Conservation (phyloP, 2,329 filamentous ascomycete genomes). For the Verticillium nubilum region DNA sequence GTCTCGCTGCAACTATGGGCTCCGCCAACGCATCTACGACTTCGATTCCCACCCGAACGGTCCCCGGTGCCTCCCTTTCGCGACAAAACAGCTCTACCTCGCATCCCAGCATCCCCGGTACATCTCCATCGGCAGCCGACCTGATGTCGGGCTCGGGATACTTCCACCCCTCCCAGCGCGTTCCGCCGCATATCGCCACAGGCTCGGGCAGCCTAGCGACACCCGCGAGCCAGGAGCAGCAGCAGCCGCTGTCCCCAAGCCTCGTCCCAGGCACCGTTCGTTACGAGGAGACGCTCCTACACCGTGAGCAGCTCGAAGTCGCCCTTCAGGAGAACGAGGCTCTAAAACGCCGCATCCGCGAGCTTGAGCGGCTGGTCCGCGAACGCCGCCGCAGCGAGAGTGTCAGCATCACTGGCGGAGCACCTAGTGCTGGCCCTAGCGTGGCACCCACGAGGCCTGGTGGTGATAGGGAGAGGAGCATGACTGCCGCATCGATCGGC, state of each 20-base stretch:
- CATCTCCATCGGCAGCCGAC: constrained; percentile 33
- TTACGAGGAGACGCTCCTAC: constrained; percentile 58
- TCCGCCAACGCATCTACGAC: constrained; percentile 29
- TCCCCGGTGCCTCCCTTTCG: constrained; percentile 37
- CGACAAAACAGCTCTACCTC: constrained; percentile 53
- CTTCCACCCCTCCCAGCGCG: constrained; percentile 34
- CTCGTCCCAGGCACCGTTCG: constrained; percentile 51
- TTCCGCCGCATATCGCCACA: constrained; percentile 24
- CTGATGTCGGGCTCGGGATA: constrained; percentile 42
- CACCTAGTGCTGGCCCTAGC: constrained; percentile 21
- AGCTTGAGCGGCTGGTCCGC: constrained; percentile 52
- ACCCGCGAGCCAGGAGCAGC: constrained; percentile 25
- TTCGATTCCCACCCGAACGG: constrained; percentile 38
- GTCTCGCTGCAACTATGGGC: constrained; percentile 39
- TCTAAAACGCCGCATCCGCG: constrained; percentile 55
- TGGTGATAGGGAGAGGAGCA: constrained; percentile 36
- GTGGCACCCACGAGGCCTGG: constrained; percentile 20
- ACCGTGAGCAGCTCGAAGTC: constrained; percentile 53
- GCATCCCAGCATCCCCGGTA: constrained; percentile 40
- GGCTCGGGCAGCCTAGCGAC: constrained; percentile 21
- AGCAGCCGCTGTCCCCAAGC: constrained; percentile 42
- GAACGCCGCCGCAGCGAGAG: constrained; percentile 46
- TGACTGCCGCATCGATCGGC: constrained; percentile 32
- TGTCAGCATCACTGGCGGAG: constrained; percentile 41
- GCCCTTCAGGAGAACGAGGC: constrained; percentile 60